Percentiles rank a stretch among this genome's conserved stretches.
Conservation (phyloP, 2,329 filamentous ascomycete species). For the Alternaria incomplexa region DNA sequence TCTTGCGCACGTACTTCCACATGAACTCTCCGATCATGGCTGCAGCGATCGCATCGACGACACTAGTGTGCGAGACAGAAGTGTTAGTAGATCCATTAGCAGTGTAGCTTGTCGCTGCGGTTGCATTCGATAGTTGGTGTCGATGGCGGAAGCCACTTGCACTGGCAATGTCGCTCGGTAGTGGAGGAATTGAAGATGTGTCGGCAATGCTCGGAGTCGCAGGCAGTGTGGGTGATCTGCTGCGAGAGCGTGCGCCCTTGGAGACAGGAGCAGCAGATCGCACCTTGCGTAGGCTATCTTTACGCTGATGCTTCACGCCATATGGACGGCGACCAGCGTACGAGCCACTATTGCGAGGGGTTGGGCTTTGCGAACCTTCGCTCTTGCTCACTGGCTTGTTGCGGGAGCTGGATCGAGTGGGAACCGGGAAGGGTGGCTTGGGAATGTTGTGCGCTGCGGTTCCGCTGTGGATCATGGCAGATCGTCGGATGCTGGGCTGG, state of each 20-base stretch:
- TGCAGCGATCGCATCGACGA: slow-evolving; percentile 95
- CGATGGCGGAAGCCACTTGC: slow-evolving; percentile 53
- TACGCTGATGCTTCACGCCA: slow-evolving; percentile 50
- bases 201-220: slow-evolving; percentile 71
- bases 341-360: slow-evolving; percentile 56
- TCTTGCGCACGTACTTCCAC: slow-evolving; percentile 86
- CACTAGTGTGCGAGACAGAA: slow-evolving; percentile 71
- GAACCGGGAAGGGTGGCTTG: slow-evolving; percentile 87
- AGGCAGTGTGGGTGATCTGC: slow-evolving; percentile 66
- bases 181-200: slow-evolving; percentile 73
- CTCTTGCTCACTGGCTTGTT: slow-evolving; percentile 71
- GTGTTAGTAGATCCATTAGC: slow-evolving; percentile 63
- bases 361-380: slow-evolving; percentile 81
- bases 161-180: slow-evolving; percentile 73
- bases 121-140: slow-evolving; percentile 67
- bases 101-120: slow-evolving; percentile 64
- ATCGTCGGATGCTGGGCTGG: slow-evolving; percentile 71
- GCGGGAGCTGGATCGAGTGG: slow-evolving; percentile 84
- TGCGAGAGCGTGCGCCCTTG: slow-evolving; percentile 53
- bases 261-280: slow-evolving; percentile 79
- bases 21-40: slow-evolving; percentile 99
- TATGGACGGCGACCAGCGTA: slow-evolving; percentile 50
- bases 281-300: slow-evolving; percentile 76
- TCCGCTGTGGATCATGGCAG: slow-evolving; percentile 80
- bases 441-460: slow-evolving; percentile 67